Percentiles rank a stretch among this genome's conserved stretches.
phyloP scores from a whole-genome alignment of 139 green algal species.

The Chloropicon primus region DNA sequence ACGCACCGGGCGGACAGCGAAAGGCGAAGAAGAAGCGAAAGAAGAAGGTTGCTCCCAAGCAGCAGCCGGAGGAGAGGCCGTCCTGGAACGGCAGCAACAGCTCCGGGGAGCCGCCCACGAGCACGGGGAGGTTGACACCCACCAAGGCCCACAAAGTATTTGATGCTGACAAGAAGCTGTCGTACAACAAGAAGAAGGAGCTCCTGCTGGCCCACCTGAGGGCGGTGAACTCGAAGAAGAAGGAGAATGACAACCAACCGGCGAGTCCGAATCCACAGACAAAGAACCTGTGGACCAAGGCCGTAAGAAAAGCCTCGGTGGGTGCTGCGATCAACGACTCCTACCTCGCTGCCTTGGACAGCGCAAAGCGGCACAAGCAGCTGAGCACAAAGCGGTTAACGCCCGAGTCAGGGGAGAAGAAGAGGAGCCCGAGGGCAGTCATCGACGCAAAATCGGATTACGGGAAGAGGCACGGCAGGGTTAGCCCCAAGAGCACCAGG shows the following conservation, averaged over 20 bases:
- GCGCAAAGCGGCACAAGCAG: background rate
- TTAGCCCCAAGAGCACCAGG: background rate
- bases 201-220: background rate
- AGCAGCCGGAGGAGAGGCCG: background rate
- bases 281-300: background rate
- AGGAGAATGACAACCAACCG: background rate
- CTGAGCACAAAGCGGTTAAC: background rate
- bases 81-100: background rate
- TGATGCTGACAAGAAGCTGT: background rate
- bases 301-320: background rate
- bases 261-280: background rate
- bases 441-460: background rate
- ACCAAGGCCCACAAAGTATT: background rate
- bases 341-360: background rate
- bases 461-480: background rate
- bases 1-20: background rate
- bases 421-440: background rate
- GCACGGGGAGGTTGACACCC: background rate
- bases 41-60: background rate
- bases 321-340: background rate
- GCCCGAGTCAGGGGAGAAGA: background rate
- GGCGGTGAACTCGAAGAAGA: background rate
- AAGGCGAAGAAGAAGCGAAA: background rate
- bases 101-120: background rate
- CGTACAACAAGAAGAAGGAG: background rate